Evolutionary conservation across 148 eudicot genomes (phyloP), one percentile per base, ranked within the genome.

Genomic region (Dianthus caryophyllus): DNA sequence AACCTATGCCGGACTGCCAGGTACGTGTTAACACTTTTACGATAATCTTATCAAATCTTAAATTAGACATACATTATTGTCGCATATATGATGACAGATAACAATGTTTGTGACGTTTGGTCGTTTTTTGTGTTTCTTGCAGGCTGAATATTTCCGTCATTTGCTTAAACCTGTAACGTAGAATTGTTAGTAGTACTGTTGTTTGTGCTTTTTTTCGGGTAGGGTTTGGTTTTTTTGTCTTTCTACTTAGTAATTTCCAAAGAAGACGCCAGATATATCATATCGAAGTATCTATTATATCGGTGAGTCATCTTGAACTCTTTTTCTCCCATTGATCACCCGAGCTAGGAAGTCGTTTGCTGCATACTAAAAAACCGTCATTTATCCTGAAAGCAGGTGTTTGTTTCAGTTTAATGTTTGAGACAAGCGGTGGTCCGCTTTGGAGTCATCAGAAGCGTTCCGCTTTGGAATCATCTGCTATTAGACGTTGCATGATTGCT

Each of bases 141-240:
- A 88, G 96, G 96, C 91, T 73, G 96, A 88, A 65, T 88, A 88
- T 62, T 88, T 88, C 77, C 91, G 91, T 70, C 88, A 80, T 48
- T 84, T 88, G 85, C 85, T 88, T 71, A 88, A 88, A 70, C 96
- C 96, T 66, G 87, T 88, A 6, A 88, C 96, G 91, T 88, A 88
- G 86, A 78, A 79, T 75, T 73, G 9, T 51, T 66, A 9, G 74
- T 80, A 61, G 69, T 44, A 25, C 71, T 59, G 64, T 77, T 57
- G 39, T 56, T 79, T 27, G 56, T 65, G 58, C 71, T 79, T 72
- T 75, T 73, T 76, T 73, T 76, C 71, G 77, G 67, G 58, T 72
- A 68, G 62, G 71, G 60, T 67, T 64, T 76, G 66, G 18, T 71
- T 64, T 54, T 64, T 54, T 73, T 74, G 51, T 41, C 53, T 73